phyloP scores from a whole-genome alignment of 768 basidiomycete genomes.

The Dioszegia crocea region DNA sequence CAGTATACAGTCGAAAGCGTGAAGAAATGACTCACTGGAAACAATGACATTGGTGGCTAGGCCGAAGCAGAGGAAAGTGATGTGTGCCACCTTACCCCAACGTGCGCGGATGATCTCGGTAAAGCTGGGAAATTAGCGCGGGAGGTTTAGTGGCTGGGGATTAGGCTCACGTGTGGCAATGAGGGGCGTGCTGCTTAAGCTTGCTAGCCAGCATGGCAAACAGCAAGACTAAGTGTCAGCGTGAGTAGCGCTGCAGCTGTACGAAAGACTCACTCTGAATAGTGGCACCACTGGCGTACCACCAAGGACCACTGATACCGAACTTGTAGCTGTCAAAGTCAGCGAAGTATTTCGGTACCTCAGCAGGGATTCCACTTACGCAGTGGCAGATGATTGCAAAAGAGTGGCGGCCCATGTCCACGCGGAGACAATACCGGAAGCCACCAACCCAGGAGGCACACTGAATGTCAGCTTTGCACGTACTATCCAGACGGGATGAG shows the following conservation, averaged over 20 bases:
- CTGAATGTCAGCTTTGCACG: constrained; percentile 32
- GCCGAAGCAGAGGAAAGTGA: constrained; percentile 85
- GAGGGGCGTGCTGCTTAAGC: constrained; percentile 81
- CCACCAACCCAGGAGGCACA: constrained; percentile 86
- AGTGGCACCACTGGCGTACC: constrained; percentile 80
- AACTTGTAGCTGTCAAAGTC: constrained; percentile 80
- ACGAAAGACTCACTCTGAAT: constrained; percentile 55
- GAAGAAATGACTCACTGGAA: constrained; percentile 51
- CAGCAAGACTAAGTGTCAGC: constrained; percentile 59
- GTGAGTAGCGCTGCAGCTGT: background rate
- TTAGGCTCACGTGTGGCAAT: constrained; percentile 44
- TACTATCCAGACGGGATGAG: background rate
- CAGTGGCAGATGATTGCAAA: constrained; percentile 26
- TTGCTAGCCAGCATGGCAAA: constrained; percentile 89
- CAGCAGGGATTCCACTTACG: too few species aligned
- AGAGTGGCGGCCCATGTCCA: constrained; percentile 64
- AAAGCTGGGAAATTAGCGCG: constrained; percentile 57
- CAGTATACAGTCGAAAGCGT: background rate
- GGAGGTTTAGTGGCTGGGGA: too few species aligned
- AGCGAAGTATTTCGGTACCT: too few species aligned
- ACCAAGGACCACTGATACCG: constrained; percentile 75
- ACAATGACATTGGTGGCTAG: constrained; percentile 87
- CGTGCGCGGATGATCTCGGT: constrained; percentile 70
- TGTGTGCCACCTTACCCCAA: constrained; percentile 76
- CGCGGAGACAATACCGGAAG: constrained; percentile 84